These are phyloP conservation scores for Lithospermum erythrorhizon DNA, from an alignment of 257 asterid genomes.

Conservation along the genomic window DNA sequence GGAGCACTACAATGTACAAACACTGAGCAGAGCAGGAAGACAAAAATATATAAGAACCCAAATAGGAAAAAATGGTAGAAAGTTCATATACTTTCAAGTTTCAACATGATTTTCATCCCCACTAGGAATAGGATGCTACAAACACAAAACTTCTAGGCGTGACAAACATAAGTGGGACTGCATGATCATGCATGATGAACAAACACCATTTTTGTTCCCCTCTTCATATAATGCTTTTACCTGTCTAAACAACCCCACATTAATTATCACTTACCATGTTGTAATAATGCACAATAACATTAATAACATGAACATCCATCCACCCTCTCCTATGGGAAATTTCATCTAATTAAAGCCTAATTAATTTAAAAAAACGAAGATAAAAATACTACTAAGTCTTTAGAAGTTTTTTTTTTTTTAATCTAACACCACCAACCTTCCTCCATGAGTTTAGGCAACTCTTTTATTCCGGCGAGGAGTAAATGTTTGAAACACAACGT, in stretches of 20 bases:
- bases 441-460: not conserved
- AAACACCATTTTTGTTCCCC: conserved; percentile 24
- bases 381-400: conserved; percentile 19
- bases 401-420: conserved; percentile 10
- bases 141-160: conserved; percentile 54
- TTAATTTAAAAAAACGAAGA: conserved; percentile 11
- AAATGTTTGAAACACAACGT: conserved; percentile 62
- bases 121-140: conserved; percentile 14
- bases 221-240: conserved; percentile 1
- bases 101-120: conserved; percentile 22
- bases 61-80: conserved; percentile 18
- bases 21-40: not conserved
- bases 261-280: conserved; percentile 25
- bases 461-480: conserved; percentile 42
- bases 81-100: conserved; percentile 18
- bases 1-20: not conserved
- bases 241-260: conserved; percentile 20
- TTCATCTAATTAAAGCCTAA: conserved; percentile 28
- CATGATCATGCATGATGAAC: conserved; percentile 53
- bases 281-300: conserved; percentile 31
- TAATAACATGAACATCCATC: conserved; percentile 31
- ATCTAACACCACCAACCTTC: conserved; percentile 10
- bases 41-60: not conserved
- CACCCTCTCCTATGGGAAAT: conserved; percentile 16
- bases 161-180: conserved; percentile 74